phyloP scores from a whole-genome alignment of 352 stramenopile species.

The Pythium periplocum region DNA sequence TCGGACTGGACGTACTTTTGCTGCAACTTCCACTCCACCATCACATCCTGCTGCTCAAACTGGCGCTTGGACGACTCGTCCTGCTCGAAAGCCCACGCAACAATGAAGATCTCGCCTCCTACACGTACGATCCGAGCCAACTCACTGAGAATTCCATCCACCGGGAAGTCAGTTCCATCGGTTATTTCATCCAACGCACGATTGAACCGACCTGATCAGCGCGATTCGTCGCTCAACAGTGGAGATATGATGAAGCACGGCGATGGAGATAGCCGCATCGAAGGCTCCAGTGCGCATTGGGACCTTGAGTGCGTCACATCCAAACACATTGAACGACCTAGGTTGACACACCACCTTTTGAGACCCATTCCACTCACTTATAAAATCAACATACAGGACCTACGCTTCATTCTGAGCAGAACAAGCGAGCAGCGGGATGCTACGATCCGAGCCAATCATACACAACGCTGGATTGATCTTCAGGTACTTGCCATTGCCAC shows the following conservation, averaged over 20 bases:
- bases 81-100: constrained; percentile 83
- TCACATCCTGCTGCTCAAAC: constrained; percentile 76
- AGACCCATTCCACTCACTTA: background rate
- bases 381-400: background rate
- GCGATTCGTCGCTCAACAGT: constrained; percentile 62
- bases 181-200: too few relatives aligned
- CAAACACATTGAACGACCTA: constrained; percentile 59
- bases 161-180: too few relatives aligned
- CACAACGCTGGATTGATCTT: constrained; percentile 49
- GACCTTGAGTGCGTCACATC: constrained; percentile 60
- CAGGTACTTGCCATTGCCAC: constrained; percentile 85
- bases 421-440: constrained; percentile 66
- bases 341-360: background rate
- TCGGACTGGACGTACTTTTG: constrained; percentile 51
- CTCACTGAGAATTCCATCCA: constrained; percentile 27
- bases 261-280: constrained; percentile 80
- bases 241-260: constrained; percentile 82
- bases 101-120: constrained; percentile 50
- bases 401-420: constrained; percentile 31
- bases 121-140: constrained; percentile 57
- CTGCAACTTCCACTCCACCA: constrained; percentile 85
- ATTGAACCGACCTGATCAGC: constrained; percentile 43
- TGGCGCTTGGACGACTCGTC: constrained; percentile 67
- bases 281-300: constrained; percentile 52
- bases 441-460: constrained; percentile 69